These are phyloP conservation scores for Leccinum solheimii DNA, from an alignment of 1,284 basidiomycete species.

Conservation along the genomic window DNA sequence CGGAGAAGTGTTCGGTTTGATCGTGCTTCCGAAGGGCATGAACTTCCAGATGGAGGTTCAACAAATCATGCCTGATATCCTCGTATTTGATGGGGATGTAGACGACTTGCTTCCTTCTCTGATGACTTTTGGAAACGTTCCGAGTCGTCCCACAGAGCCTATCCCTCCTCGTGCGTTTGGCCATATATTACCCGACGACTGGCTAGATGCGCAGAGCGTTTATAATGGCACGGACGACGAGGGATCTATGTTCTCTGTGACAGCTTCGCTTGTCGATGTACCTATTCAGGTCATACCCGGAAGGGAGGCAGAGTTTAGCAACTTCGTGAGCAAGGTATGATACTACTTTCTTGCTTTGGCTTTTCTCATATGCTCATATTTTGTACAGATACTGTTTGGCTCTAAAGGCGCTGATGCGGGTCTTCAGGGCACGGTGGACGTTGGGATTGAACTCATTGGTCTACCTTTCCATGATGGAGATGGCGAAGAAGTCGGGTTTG, in stretches of 20 bases:
- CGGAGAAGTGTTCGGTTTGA: constrained; percentile 60
- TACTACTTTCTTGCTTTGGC: neutral
- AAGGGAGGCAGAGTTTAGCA: constrained; percentile 67
- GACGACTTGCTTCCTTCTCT: constrained; percentile 32
- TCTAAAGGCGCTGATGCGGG: constrained; percentile 67
- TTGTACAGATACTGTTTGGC: constrained; percentile 64
- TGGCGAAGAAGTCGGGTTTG: constrained; percentile 47
- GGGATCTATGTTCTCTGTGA: constrained; percentile 56
- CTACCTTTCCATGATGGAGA: constrained; percentile 47
- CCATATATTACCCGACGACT: constrained; percentile 65
- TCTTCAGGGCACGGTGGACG: constrained; percentile 62
- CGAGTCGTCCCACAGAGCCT: constrained; percentile 57
- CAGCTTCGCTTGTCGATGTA: constrained; percentile 66
- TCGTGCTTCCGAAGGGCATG: constrained; percentile 68
- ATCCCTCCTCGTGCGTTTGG: constrained; percentile 70
- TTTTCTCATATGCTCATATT: neutral
- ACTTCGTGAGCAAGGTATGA: constrained; percentile 70
- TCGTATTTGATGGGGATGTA: constrained; percentile 72
- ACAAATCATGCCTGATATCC: constrained; percentile 67
- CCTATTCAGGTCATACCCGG: constrained; percentile 75
- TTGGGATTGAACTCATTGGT: constrained; percentile 59
- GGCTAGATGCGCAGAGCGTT: constrained; percentile 58
- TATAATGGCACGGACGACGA: constrained; percentile 44
- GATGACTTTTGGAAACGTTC: constrained; percentile 26
- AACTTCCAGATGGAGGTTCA: constrained; percentile 59